Evolutionary conservation across 2,329 filamentous ascomycete genomes (phyloP), one percentile per base, ranked within the genome.

Genomic region (Lojkania enalia): DNA sequence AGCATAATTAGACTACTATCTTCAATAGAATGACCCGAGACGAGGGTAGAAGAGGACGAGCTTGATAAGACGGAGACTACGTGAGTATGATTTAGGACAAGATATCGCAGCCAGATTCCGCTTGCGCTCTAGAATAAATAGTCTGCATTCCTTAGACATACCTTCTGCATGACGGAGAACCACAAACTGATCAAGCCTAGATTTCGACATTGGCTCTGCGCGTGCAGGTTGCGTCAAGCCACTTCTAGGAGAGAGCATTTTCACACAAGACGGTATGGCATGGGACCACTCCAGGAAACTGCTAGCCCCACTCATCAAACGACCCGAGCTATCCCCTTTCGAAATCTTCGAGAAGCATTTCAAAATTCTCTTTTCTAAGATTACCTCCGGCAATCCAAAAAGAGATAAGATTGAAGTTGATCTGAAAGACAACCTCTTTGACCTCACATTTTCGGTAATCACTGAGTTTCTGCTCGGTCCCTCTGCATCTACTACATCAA

Each of bases 401-500:
- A 32, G 6, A 33, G 7, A 7, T 15, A 9, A 9, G 14, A 33
- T 33, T 15, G 7, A 49, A 5, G 51, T 62, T 11, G 63, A 69
- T 46, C 35, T 71, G 0, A 59, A 69, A 35, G 61, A 64, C 0
- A 48, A 66, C 0, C 69, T 71, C 35, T 63, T 66, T 45, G 46
- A 52, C 20, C 44, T 63, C 6, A 68, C 61, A 5, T 42, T 67
- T 5, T 57, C 61, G 15, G 63, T 57, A 1, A 57, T 61, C 5
- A 61, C 55, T 1, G 42, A 47, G 18, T 36, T 63, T 11, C 44
- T 64, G n/a, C 63, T 66, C 31, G 59, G 61, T 4, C 46, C 47
- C 60, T 5, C 45, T 52, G 14, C 35, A 45, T 20, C 4, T 18
- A n/a, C 16, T 39, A 18, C n/a, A 7, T 25, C 25, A 14, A n/a